Conservation (phyloP, 768 basidiomycete genomes). For the Tulasnella calospora region DNA sequence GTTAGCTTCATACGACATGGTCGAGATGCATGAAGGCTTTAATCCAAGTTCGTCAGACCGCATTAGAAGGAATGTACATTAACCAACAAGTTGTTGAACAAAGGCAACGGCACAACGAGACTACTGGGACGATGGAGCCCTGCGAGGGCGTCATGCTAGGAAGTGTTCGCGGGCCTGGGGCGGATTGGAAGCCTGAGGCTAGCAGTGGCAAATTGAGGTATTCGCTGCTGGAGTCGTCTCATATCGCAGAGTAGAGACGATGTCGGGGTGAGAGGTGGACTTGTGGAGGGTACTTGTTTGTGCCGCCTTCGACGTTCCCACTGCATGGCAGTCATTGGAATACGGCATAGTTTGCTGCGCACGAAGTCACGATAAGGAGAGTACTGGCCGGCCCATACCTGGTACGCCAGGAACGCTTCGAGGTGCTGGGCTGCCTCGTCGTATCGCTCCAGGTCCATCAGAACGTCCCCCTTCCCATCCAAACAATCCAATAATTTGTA, state of each 20-base stretch:
- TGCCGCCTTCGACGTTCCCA: neutral
- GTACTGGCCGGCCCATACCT: neutral
- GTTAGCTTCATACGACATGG: too few species aligned
- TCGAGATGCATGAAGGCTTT: too few species aligned
- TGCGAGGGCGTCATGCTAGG: too few species aligned
- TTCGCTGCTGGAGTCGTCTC: neutral
- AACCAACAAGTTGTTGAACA: too few species aligned
- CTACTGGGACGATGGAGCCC: too few species aligned
- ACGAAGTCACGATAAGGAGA: neutral
- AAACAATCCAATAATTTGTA: neutral
- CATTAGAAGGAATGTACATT: too few species aligned
- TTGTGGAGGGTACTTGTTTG: neutral
- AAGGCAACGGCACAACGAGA: too few species aligned
- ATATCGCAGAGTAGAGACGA: neutral
- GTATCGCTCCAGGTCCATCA: neutral
- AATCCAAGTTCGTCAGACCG: too few species aligned
- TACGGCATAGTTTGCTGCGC: neutral
- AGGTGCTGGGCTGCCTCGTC: neutral
- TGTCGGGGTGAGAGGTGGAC: neutral
- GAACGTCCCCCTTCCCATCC: neutral
- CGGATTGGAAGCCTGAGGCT: neutral
- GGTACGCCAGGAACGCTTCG: neutral
- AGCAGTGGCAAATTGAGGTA: neutral
- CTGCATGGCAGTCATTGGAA: neutral
- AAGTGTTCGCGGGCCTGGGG: too few species aligned